Base-by-base conservation (phyloP, 139 green algal genomes). In the Picochlorum sp. region DNA sequence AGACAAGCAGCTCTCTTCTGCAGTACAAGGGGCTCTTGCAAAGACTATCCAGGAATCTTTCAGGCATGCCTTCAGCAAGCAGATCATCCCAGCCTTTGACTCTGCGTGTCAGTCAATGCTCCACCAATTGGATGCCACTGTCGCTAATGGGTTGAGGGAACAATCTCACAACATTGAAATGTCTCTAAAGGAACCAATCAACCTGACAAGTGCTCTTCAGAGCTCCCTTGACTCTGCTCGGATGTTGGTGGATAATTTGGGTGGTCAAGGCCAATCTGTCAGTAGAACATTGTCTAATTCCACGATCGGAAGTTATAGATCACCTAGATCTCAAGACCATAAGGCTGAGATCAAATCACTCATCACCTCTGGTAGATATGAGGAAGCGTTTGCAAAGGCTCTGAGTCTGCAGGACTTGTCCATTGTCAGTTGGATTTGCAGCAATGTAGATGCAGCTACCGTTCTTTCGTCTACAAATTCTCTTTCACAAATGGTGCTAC, bases 361-460 rank as follows among this genome's bases (percentile, higher is more conserved):
- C 22, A 55, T 77, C 25, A 20, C 22, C 3, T 14, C 31, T 0
- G 49, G 69, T 22, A 57, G 75, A 49, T 74, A 76, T 43, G 81
- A 87, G 50, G 60, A 69, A 13, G 81, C 81, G 9, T 76, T 89
- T 25, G 50, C 58, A 1, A 52, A 61, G 33, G 81, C 74, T 0
- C 74, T 90, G 50, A 55, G 65, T 26, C 53, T 69, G 24, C 60
- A 69, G 36, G 71, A 84, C 51, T 62, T 93, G 35, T 68, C 57
- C 57, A 68, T 76, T 33, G 82, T 95, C 20, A 41, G 62, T 9
- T 94, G 85, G 87, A 65, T 92, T 18, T 94, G 84, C 56, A n/a
- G 18, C 3, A 76, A 87, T 37, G 25, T 29, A 16, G 68, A 74
- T 44, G 39, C 49, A 0, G 39, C 25, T 12, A 25, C 57, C 1